A percentile compares a stretch with the other conserved stretches of the same genome.
phyloP scores from a whole-genome alignment of 169 alveolate species.

The Fabrea salina region DNA sequence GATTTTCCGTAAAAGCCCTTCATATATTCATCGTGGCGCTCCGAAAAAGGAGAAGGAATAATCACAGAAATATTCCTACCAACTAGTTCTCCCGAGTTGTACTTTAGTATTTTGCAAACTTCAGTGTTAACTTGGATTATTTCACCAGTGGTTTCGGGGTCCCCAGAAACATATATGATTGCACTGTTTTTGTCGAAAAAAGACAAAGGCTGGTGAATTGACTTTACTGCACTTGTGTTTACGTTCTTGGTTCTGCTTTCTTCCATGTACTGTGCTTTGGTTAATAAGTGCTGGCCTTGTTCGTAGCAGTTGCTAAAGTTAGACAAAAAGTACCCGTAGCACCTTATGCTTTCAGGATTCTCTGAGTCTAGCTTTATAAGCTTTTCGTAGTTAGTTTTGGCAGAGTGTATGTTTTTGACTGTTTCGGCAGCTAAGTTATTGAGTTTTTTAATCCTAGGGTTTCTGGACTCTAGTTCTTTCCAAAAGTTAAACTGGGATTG shows the following conservation, averaged over 20 bases:
- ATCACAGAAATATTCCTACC: conserved; percentile 12
- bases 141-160: conserved; percentile 20
- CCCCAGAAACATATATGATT: conserved; percentile 23
- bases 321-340: conserved; percentile 18
- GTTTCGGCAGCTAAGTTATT: conserved; percentile 17
- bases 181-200: conserved; percentile 26
- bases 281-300: not conserved
- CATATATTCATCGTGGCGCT: conserved; percentile 25
- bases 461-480: conserved; percentile 11
- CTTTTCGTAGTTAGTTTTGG: conserved; percentile 9
- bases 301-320: conserved; percentile 23
- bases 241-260: conserved; percentile 16
- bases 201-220: conserved; percentile 22
- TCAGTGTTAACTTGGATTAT: conserved; percentile 23
- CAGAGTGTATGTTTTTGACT: not conserved
- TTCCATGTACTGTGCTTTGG: conserved; percentile 4
- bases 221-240: not conserved
- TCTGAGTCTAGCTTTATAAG: conserved; percentile 8
- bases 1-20: not conserved
- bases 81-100: conserved; percentile 6
- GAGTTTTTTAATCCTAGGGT: conserved; percentile 25
- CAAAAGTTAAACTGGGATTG: conserved; percentile 15
- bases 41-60: conserved; percentile 30
- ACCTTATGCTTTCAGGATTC: conserved; percentile 5
- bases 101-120: conserved; percentile 1